Percentiles rank a stretch among this genome's conserved stretches.
These are phyloP conservation scores for Cystobasidium sp. DNA, from an alignment of 1,284 basidiomycete genomes.

Conservation along the genomic window DNA sequence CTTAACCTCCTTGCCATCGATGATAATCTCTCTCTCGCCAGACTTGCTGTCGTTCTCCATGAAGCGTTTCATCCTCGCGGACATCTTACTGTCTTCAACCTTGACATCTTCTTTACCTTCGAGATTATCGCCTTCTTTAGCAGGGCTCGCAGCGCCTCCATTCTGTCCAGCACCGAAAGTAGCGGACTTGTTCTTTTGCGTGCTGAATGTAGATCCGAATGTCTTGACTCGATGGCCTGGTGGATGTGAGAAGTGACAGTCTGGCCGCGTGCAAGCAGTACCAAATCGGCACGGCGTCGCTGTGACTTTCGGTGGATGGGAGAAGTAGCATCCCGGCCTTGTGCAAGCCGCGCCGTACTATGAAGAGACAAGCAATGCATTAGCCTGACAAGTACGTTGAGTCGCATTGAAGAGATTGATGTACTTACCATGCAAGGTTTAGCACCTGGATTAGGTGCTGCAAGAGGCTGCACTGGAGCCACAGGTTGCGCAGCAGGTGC, in stretches of 20 bases:
- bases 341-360: constrained; percentile 74
- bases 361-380: not conserved
- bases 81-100: constrained; percentile 46
- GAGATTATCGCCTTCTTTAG: constrained; percentile 38
- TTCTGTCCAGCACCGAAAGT: constrained; percentile 21
- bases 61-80: constrained; percentile 50
- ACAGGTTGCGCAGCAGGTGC: constrained; percentile 25
- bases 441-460: constrained; percentile 53
- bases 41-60: constrained; percentile 22
- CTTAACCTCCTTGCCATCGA: constrained; percentile 40
- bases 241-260: constrained; percentile 74
- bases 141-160: not conserved
- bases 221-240: constrained; percentile 63
- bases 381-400: not conserved
- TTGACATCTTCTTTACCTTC: constrained; percentile 47
- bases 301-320: constrained; percentile 63
- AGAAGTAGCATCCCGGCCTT: constrained; percentile 71
- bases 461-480: constrained; percentile 32
- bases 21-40: constrained; percentile 45
- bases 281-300: constrained; percentile 65
- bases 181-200: constrained; percentile 41
- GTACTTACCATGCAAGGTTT: constrained; percentile 63
- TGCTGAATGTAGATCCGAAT: constrained; percentile 7
- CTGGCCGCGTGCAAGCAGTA: constrained; percentile 70
- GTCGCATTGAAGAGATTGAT: not conserved